Conservation (phyloP, 805 yeast species). For the Starmera pachycereana region DNA sequence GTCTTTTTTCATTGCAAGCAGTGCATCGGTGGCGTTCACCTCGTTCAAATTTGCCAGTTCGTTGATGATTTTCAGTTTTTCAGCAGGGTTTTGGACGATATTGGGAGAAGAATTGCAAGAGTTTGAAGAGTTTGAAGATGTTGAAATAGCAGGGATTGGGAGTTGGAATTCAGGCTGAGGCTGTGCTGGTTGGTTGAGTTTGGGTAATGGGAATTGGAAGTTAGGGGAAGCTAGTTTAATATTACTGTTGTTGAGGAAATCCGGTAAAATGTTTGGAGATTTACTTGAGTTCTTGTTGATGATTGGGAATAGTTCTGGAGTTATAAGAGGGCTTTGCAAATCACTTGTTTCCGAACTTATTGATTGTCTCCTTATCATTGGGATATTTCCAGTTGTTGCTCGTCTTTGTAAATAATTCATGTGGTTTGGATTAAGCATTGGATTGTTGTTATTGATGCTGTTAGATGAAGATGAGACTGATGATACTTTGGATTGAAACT, state of each 20-base stretch:
- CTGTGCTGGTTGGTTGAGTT: background rate
- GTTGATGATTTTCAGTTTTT: no score
- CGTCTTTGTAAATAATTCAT: background rate
- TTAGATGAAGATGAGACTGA: no score
- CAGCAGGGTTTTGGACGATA: no score
- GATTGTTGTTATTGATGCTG: background rate
- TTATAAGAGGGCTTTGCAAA: constrained; percentile 18
- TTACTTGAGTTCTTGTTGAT: constrained; percentile 5
- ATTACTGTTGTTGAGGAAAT: background rate
- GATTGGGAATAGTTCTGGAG: constrained; percentile 17
- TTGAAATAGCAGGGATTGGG: constrained; percentile 1
- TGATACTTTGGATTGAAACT: constrained; percentile 7
- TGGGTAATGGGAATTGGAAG: no score
- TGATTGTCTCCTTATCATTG: background rate
- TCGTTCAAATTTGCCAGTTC: no score
- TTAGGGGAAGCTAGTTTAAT: background rate
- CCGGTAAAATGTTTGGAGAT: background rate
- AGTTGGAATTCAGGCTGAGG: background rate
- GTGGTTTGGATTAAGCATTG: background rate
- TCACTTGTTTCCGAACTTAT: background rate
- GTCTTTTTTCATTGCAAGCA: constrained; percentile 14
- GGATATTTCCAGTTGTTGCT: background rate
- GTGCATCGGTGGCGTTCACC: constrained; percentile 7
- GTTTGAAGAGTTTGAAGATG: constrained; percentile 2
- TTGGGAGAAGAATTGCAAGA: background rate